Evolutionary conservation across 2,329 filamentous ascomycete species (phyloP).

Genomic region (Nemania serpens): DNA sequence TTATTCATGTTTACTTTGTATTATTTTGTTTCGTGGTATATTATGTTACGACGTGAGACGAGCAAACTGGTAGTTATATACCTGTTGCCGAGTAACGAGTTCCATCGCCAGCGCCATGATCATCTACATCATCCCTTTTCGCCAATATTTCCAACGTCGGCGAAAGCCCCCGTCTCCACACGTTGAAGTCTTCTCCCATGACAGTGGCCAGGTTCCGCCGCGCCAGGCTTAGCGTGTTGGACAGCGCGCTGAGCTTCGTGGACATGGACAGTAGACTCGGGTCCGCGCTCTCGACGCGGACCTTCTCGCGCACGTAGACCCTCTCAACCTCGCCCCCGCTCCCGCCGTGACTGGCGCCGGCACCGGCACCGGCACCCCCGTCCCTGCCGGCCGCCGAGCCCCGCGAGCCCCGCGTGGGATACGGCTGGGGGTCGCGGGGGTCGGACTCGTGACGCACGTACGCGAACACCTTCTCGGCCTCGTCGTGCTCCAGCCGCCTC

Average conservation of each 20-base stretch:
- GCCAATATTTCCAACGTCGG: too few relatives aligned
- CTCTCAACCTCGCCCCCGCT: conserved; percentile 49
- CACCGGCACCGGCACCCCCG: neutral
- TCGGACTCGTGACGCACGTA: conserved; percentile 48
- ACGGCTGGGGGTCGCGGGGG: conserved; percentile 29
- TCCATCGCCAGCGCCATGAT: too few relatives aligned
- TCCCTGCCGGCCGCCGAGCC: neutral
- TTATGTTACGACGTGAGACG: too few relatives aligned
- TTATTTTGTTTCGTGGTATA: too few relatives aligned
- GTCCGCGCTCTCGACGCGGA: conserved; percentile 86
- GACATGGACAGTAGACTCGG: conserved; percentile 82
- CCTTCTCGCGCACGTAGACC: conserved; percentile 87
- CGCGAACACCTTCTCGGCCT: conserved; percentile 76
- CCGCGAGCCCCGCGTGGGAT: conserved; percentile 20
- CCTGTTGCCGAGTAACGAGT: too few relatives aligned
- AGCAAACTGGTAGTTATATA: too few relatives aligned
- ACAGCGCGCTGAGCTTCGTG: conserved; percentile 80
- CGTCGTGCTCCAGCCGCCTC: conserved; percentile 72
- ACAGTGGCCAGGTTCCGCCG: conserved; percentile 75
- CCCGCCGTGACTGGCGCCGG: neutral
- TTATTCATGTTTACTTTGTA: too few relatives aligned
- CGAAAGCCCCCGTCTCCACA: conserved; percentile 31
- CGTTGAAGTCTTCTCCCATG: conserved; percentile 64
- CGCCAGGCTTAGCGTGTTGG: conserved; percentile 71
- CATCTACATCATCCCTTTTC: too few relatives aligned